Evolutionary conservation across 106 monocot species (phyloP).

Genomic region (Vanilla planifolia): DNA sequence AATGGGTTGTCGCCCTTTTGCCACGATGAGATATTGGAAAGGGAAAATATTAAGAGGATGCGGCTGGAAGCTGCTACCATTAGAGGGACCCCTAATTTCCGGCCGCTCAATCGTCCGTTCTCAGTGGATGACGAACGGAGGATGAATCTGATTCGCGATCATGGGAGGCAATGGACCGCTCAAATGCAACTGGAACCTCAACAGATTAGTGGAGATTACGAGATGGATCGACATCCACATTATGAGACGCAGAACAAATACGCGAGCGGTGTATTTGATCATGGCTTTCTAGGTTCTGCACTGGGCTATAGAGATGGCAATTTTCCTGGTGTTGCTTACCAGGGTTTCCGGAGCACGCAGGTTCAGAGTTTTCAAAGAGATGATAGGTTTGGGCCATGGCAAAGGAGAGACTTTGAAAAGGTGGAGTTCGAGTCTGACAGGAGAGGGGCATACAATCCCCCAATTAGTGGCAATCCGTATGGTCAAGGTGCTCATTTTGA

Average conservation of each 20-base stretch:
- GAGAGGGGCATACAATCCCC: not conserved
- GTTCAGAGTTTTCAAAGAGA: not conserved
- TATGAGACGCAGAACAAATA: not conserved
- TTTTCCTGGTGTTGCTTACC: not conserved
- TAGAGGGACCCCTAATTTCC: constrained; percentile 8
- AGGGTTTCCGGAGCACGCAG: constrained; percentile 3
- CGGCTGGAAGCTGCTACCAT: constrained; percentile 28
- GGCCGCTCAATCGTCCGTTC: constrained; percentile 1
- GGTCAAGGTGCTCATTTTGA: not conserved
- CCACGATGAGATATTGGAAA: constrained; percentile 13
- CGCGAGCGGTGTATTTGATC: not conserved
- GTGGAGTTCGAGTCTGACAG: constrained; percentile 7
- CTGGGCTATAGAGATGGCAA: not conserved
- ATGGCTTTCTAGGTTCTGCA: not conserved
- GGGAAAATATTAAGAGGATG: constrained; percentile 47
- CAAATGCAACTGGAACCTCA: not conserved
- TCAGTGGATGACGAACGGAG: constrained; percentile 51
- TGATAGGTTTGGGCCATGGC: constrained; percentile 5
- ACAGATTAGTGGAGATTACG: not conserved
- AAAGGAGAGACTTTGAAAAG: constrained; percentile 9
- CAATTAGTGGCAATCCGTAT: not conserved
- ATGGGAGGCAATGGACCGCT: constrained; percentile 28
- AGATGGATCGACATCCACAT: not conserved
- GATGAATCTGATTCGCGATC: constrained; percentile 56
- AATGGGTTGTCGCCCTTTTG: not conserved